Percentiles rank a stretch among this genome's conserved stretches.
Conservation (phyloP, 371 early-diverging fungal species). For the Amoeboaphelidium protococcarum region DNA sequence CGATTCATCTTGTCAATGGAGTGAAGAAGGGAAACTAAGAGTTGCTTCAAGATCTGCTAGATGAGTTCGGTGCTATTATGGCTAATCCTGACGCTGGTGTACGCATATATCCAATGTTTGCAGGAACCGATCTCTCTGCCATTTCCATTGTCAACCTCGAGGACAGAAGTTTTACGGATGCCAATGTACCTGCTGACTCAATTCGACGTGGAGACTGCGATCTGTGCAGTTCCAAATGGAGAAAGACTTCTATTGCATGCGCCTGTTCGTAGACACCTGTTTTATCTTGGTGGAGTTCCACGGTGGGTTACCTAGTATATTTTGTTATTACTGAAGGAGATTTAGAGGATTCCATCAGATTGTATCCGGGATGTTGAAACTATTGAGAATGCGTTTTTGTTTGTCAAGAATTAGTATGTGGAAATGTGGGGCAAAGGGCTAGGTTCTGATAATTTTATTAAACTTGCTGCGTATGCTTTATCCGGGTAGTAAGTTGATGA, state of each 20-base stretch:
- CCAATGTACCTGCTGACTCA: conserved; percentile 1
- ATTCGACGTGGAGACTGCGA: neutral
- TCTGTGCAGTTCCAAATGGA: neutral
- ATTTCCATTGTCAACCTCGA: neutral
- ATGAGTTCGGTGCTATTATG: neutral
- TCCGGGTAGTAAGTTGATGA: neutral
- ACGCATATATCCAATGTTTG: neutral
- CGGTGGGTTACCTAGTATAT: neutral
- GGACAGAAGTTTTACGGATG: neutral
- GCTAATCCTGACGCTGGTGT: neutral
- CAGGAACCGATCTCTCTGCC: neutral
- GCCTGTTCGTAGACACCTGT: neutral
- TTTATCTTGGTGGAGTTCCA: conserved; percentile 1
- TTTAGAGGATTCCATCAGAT: neutral
- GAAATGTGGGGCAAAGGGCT: neutral
- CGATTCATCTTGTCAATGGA: neutral
- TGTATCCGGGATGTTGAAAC: neutral
- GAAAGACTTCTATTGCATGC: neutral
- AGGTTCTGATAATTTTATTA: neutral
- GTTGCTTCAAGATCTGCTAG: neutral
- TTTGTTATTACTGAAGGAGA: neutral
- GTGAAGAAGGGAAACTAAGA: neutral
- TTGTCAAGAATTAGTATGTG: neutral
- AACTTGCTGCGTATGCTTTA: neutral
- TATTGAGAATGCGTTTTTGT: neutral